Percentiles rank a stretch among this genome's conserved stretches.
These are phyloP conservation scores for Vigna trinervia DNA, from an alignment of 306 rosid genomes.

Conservation along the genomic window DNA sequence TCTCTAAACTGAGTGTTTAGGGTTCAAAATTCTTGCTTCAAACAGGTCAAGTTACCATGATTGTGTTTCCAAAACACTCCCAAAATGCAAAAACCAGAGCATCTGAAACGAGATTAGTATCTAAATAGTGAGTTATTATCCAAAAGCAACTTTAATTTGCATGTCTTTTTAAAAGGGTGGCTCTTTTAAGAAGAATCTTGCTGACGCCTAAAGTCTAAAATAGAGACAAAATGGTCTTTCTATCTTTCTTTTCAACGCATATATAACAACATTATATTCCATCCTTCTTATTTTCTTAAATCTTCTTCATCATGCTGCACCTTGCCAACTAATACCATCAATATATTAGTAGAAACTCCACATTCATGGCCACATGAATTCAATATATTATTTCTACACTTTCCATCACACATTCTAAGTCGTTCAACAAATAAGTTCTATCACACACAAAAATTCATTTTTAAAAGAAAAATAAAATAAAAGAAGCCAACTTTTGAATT, in stretches of 20 bases:
- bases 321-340: conserved; percentile 24
- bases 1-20: neutral
- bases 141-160: conserved; percentile 37
- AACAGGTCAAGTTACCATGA: conserved; percentile 10
- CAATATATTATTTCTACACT: neutral
- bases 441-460: no score
- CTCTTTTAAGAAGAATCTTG: conserved; percentile 44
- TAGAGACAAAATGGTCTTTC: conserved; percentile 36
- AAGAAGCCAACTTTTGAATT: no score
- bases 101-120: conserved; percentile 34
- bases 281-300: conserved; percentile 14
- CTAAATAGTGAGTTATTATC: conserved; percentile 8
- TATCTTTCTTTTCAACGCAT: conserved; percentile 13
- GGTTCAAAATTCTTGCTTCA: conserved; percentile 15
- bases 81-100: neutral
- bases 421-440: neutral
- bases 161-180: conserved; percentile 41
- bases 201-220: conserved; percentile 37
- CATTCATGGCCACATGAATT: neutral
- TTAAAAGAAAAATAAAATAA: no score
- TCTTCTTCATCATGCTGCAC: neutral
- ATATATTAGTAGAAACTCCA: neutral
- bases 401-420: neutral
- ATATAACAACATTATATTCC: neutral
- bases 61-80: neutral